A percentile compares a stretch with the other conserved stretches of the same genome.
Conservation (phyloP, 805 yeast genomes). For the Clavispora carvajalis region DNA sequence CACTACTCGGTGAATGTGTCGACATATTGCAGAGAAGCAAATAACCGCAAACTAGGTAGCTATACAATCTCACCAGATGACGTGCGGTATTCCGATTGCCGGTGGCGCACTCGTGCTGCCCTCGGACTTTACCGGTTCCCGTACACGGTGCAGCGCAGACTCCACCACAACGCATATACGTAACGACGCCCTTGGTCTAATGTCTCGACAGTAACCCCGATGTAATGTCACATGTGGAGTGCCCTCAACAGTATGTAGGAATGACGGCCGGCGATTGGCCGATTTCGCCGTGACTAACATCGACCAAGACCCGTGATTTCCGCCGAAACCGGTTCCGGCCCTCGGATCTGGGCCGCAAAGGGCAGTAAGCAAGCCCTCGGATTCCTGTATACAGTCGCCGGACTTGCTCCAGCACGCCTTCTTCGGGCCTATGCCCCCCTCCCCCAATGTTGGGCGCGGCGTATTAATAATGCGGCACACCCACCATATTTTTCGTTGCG, state of each 20-base stretch:
- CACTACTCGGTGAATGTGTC: too few species aligned
- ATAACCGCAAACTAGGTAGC: too few species aligned
- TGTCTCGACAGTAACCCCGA: too few species aligned
- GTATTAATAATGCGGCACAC: slow-evolving; percentile 2
- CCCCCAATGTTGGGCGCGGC: slow-evolving; percentile 2
- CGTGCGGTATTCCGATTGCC: too few species aligned
- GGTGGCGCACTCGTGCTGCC: too few species aligned
- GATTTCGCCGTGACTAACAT: neutral
- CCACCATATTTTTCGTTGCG: neutral
- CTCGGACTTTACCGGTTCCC: too few species aligned
- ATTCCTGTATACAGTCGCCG: neutral
- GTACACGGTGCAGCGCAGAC: neutral
- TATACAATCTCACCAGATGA: too few species aligned
- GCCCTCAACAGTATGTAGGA: too few species aligned
- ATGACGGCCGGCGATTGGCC: too few species aligned
- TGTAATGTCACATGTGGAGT: too few species aligned
- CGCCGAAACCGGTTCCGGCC: neutral
- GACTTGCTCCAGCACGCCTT: neutral
- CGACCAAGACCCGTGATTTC: neutral
- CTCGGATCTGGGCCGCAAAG: neutral
- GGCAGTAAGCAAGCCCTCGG: neutral
- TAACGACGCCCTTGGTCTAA: too few species aligned
- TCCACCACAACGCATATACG: neutral
- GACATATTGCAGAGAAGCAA: too few species aligned
- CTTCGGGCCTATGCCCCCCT: slow-evolving; percentile 1